Evolutionary conservation across 345 rosid species (phyloP).

Genomic region (Aethionema arabicum): DNA sequence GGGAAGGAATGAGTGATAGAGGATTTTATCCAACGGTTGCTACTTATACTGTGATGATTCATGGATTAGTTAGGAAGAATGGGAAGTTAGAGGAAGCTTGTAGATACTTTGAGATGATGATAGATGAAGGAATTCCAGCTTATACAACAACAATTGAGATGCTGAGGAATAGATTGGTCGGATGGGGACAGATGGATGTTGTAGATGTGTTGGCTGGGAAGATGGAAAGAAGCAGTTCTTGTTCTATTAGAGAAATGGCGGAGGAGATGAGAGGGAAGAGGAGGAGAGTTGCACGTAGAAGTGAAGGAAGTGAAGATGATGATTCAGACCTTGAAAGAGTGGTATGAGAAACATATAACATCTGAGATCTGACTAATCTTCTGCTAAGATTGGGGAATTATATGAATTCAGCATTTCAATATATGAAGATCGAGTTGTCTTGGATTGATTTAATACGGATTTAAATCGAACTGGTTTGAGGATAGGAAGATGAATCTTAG

Average conservation of each 20-base stretch:
- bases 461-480: too few relatives aligned
- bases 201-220: conserved; percentile 66
- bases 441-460: too few relatives aligned
- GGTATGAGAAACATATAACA: conserved; percentile 19
- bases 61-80: conserved; percentile 72
- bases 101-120: conserved; percentile 85
- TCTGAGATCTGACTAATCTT: conserved; percentile 10
- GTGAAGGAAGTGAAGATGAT: conserved; percentile 37
- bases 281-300: conserved; percentile 30
- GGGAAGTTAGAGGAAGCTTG: conserved; percentile 81
- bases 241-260: conserved; percentile 63
- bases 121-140: conserved; percentile 88
- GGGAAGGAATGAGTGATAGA: conserved; percentile 68
- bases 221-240: conserved; percentile 70
- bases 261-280: conserved; percentile 61
- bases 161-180: conserved; percentile 64
- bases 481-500: not conserved
- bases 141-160: conserved; percentile 68
- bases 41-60: conserved; percentile 79
- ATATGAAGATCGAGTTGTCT: too few relatives aligned
- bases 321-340: conserved; percentile 28
- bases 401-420: not conserved
- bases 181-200: conserved; percentile 55
- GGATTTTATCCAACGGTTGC: conserved; percentile 77
- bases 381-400: not conserved